Conservation (phyloP, 768 basidiomycete species). For the Naganishia vaughanmartiniae region DNA sequence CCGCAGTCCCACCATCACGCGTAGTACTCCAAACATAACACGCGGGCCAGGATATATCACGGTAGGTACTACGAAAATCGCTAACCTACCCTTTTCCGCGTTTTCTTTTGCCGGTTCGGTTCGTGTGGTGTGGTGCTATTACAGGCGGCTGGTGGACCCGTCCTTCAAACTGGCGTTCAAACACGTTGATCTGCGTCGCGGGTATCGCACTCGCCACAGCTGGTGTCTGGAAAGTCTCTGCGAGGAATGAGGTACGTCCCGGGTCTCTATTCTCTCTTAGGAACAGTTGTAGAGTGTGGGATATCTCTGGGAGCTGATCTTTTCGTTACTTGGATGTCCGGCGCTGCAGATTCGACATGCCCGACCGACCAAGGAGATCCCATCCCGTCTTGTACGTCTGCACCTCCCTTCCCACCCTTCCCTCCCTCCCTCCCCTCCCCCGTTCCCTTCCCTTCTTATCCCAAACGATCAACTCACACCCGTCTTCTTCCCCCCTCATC, state of each 20-base stretch:
- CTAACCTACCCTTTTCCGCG: no score
- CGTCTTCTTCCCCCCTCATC: neutral
- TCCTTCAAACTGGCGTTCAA: constrained; percentile 82
- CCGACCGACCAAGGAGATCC: constrained; percentile 68
- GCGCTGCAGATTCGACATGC: constrained; percentile 59
- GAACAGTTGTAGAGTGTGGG: no score
- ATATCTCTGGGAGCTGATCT: no score
- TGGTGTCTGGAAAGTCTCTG: constrained; percentile 69
- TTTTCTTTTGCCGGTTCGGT: no score
- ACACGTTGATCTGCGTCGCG: constrained; percentile 70
- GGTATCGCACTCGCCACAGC: constrained; percentile 70
- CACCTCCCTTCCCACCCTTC: neutral
- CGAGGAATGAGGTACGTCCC: constrained; percentile 70
- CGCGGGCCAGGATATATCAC: no score
- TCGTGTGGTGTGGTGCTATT: no score
- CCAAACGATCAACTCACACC: neutral
- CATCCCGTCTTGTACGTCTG: constrained; percentile 69
- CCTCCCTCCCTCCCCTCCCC: neutral
- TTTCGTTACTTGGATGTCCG: constrained; percentile 1
- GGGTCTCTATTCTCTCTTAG: neutral
- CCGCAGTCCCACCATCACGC: no score
- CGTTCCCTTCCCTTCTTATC: neutral
- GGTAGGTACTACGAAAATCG: no score
- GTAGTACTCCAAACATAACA: neutral
- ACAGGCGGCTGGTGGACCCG: constrained; percentile 94